Conservation (phyloP, 106 monocot genomes). For the Acorus gramineus region DNA sequence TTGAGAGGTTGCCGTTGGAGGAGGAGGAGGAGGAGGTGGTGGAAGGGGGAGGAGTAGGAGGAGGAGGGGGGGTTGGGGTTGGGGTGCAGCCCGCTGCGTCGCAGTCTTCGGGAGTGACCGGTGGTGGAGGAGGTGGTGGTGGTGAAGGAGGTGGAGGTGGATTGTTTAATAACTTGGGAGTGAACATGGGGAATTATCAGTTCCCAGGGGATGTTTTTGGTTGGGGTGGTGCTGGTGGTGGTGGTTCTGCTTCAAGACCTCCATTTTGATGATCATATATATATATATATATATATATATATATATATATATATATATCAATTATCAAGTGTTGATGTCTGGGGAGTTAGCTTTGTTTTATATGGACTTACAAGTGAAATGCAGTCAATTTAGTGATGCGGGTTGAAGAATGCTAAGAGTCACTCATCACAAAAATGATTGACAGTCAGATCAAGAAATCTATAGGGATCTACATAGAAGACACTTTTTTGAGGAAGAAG, state of each 20-base stretch:
- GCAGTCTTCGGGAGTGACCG: constrained; percentile 50
- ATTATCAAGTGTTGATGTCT: too few species aligned
- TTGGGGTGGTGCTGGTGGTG: constrained; percentile 20
- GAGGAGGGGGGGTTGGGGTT: constrained; percentile 1
- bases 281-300: background rate
- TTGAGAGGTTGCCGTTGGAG: constrained; percentile 56
- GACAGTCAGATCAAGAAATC: too few species aligned
- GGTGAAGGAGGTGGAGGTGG: constrained; percentile 13
- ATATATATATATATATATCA: background rate
- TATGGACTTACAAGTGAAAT: too few species aligned
- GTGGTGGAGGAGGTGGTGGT: constrained; percentile 24
- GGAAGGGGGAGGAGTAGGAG: constrained; percentile 7
- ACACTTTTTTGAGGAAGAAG: too few species aligned
- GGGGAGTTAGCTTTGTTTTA: too few species aligned
- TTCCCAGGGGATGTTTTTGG: constrained; percentile 40
- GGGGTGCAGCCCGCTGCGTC: constrained; percentile 32
- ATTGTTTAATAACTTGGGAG: constrained; percentile 40
- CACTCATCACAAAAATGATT: too few species aligned
- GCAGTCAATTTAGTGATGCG: too few species aligned
- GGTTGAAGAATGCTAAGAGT: too few species aligned
- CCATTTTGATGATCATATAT: constrained; percentile 19
- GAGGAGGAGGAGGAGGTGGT: constrained; percentile 18
- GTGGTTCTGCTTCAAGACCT: constrained; percentile 4
- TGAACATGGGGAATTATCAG: constrained; percentile 19
- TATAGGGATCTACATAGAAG: too few species aligned